These are phyloP conservation scores for Carex myosuroides DNA, from an alignment of 176 grass and related monocot genomes.

Conservation along the genomic window DNA sequence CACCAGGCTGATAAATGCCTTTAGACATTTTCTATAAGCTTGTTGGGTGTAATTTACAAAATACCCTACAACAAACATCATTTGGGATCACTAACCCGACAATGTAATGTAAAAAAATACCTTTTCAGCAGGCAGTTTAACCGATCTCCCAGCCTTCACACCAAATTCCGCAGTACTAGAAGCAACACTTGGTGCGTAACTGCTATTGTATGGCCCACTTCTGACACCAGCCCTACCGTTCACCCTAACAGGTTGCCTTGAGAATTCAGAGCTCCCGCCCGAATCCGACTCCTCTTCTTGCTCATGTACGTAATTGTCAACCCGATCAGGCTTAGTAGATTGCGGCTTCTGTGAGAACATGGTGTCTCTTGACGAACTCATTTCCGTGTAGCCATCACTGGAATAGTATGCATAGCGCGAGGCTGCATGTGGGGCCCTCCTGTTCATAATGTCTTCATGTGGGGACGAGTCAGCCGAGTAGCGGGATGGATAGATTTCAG, in stretches of 20 bases:
- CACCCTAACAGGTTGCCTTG: slow-evolving; percentile 25
- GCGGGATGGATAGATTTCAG: slow-evolving; percentile 51
- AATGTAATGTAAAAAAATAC: slow-evolving; percentile 5
- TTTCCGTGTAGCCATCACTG: slow-evolving; percentile 77
- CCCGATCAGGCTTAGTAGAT: slow-evolving; percentile 26
- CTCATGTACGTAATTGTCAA: slow-evolving; percentile 40
- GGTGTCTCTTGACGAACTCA: slow-evolving; percentile 84
- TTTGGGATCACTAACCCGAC: background rate
- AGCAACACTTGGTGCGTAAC: slow-evolving; percentile 38
- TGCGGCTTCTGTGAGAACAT: slow-evolving; percentile 35
- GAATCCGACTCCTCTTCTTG: slow-evolving; percentile 72
- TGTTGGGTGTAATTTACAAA: background rate
- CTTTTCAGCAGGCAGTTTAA: background rate
- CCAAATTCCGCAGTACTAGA: slow-evolving; percentile 25
- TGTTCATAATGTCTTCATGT: slow-evolving; percentile 11
- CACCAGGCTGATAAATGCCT: background rate
- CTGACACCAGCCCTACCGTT: background rate
- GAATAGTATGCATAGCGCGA: slow-evolving; percentile 71
- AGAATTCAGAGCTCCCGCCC: slow-evolving; percentile 71
- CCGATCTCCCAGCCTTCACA: slow-evolving; percentile 25
- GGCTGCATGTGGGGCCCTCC: slow-evolving; percentile 22
- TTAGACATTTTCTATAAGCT: background rate
- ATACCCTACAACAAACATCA: background rate
- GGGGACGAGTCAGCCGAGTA: slow-evolving; percentile 78
- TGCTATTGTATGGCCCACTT: slow-evolving; percentile 37